Percentiles rank a stretch among this genome's conserved stretches.
Evolutionary conservation across 495 filamentous ascomycete species (phyloP).

Genomic region (Tuber indicum): DNA sequence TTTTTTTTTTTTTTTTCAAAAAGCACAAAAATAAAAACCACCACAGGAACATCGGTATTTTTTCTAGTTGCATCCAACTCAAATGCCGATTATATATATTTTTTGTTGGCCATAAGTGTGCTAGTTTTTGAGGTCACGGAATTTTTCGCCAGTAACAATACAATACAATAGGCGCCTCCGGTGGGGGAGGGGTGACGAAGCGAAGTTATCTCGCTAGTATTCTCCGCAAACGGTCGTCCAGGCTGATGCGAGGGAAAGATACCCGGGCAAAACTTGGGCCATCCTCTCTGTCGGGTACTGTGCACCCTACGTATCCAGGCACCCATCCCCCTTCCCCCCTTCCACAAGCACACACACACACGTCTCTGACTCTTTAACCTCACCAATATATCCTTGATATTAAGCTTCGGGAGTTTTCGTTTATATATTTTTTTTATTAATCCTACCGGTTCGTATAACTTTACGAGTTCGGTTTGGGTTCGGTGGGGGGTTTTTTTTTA

Average conservation of each 20-base stretch:
- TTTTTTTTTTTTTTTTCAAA: too few species aligned
- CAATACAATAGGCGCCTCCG: background rate
- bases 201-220: slow-evolving; percentile 34
- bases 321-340: slow-evolving; percentile 17
- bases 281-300: slow-evolving; percentile 33
- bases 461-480: background rate
- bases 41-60: background rate
- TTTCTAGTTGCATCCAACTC: background rate
- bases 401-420: background rate
- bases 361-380: background rate
- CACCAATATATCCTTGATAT: background rate
- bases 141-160: background rate
- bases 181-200: slow-evolving; percentile 11
- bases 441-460: background rate
- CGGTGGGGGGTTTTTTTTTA: background rate
- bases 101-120: background rate
- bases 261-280: slow-evolving; percentile 39
- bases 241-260: slow-evolving; percentile 39
- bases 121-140: slow-evolving; percentile 17
- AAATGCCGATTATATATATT: background rate
- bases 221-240: slow-evolving; percentile 39
- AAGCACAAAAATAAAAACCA: background rate
- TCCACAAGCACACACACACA: slow-evolving; percentile 23
- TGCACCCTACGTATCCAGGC: slow-evolving; percentile 31
- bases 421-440: background rate